Evolutionary conservation across 2,329 filamentous ascomycete species (phyloP), one percentile per base, ranked within the genome.

Genomic region (Epichloe hybrida): DNA sequence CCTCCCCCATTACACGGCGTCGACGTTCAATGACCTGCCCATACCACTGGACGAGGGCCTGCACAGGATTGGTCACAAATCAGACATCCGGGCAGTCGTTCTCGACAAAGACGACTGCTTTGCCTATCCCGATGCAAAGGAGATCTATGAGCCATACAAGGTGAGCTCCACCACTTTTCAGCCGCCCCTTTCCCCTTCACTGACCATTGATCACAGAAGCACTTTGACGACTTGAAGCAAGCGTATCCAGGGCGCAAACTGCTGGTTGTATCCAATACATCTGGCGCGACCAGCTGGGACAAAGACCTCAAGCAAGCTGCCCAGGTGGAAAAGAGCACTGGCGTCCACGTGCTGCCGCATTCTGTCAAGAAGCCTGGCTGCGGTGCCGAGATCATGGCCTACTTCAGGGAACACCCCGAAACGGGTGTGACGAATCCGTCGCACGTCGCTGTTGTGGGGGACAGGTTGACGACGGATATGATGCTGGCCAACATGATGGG

Each of bases 41-140:
- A 74, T 87, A 21, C 87, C 88, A 1, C 68, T 94, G 5, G 80
- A 81, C 52, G 76, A 73, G 55, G 84, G 75, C 8, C 82, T 89
- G 59, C 68, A 73, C 52, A 66, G 68, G 54, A 74, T 72, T 53
- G 74, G 73, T 48, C 75, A 73, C 60, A 76, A 76, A 63, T 81
- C 74, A 52, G 80, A 82, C 57, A 96, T 98, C 61, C 82, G 78
- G 61, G 93, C 91, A 1, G 83, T 98, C 44, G 81, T 98, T 13
- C 75, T 98, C 11, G 93, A 98, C 70, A 98, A 98, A 69, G 93
- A 98, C 65, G 95, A 97, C 63, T 94, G 88, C 62, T 93, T 94
- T 69, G 85, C 88, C 1, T 75, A 81, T 46, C 86, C 88, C 0
- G 79, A 89, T 55, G 72, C 77, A 3, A 85, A 83, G 56, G 73